phyloP scores from a whole-genome alignment of 1,139 yeast species.

The Lodderomyces margitis region DNA sequence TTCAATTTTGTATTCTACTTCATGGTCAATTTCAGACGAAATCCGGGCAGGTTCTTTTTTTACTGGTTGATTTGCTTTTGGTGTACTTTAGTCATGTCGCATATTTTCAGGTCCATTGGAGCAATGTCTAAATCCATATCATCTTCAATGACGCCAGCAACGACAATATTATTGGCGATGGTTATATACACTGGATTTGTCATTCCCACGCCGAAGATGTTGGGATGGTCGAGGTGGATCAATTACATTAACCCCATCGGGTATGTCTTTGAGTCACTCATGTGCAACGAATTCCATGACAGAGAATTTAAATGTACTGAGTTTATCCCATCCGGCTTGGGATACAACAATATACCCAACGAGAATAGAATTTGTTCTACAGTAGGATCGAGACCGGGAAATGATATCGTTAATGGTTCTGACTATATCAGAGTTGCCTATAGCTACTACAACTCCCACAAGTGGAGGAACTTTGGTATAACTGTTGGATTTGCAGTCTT shows the following conservation, averaged over 20 bases:
- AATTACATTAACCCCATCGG: constrained; percentile 56
- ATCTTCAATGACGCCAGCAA: constrained; percentile 64
- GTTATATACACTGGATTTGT: constrained; percentile 61
- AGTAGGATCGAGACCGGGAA: constrained; percentile 66
- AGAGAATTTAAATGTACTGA: constrained; percentile 48
- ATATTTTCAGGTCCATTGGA: constrained; percentile 61
- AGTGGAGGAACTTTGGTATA: constrained; percentile 87
- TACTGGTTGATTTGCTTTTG: constrained; percentile 46
- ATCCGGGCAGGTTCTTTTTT: constrained; percentile 60
- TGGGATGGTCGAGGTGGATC: constrained; percentile 66
- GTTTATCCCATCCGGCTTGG: constrained; percentile 46
- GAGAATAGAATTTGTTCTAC: constrained; percentile 53
- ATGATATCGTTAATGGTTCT: constrained; percentile 54
- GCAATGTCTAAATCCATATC: constrained; percentile 53
- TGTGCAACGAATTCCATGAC: constrained; percentile 53
- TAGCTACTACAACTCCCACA: constrained; percentile 54
- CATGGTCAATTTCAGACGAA: constrained; percentile 53
- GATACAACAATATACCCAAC: constrained; percentile 26
- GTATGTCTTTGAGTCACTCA: constrained; percentile 54
- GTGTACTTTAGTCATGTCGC: constrained; percentile 52
- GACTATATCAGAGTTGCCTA: constrained; percentile 48
- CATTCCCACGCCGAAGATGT: constrained; percentile 55
- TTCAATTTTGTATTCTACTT: constrained; percentile 55
- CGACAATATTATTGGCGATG: constrained; percentile 51
- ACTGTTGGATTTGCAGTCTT: constrained; percentile 53